A percentile compares a stretch with the other conserved stretches of the same genome.
These are phyloP conservation scores for Boletus semigastroideus DNA, from an alignment of 1,284 basidiomycete genomes.

Conservation along the genomic window DNA sequence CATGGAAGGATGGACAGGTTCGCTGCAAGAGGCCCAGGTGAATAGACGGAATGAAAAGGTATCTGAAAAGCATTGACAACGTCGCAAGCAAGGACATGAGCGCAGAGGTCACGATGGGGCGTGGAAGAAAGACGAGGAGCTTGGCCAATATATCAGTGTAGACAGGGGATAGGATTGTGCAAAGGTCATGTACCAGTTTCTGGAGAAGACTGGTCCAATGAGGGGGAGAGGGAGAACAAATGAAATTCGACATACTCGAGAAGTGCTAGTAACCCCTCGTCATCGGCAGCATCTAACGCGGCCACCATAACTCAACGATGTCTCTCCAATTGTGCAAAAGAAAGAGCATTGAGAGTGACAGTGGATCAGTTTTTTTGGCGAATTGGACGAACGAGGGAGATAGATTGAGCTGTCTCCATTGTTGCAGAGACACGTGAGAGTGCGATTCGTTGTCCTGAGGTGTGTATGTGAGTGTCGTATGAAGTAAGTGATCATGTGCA, in stretches of 20 bases:
- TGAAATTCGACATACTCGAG: slow-evolving; percentile 64
- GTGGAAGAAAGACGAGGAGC: slow-evolving; percentile 58
- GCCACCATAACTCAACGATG: slow-evolving; percentile 62
- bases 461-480: neutral
- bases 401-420: slow-evolving; percentile 81
- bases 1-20: slow-evolving; percentile 56
- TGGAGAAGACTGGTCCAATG: slow-evolving; percentile 53
- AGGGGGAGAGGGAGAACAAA: slow-evolving; percentile 10
- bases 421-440: slow-evolving; percentile 65
- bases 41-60: slow-evolving; percentile 61
- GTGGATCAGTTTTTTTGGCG: slow-evolving; percentile 54
- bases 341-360: slow-evolving; percentile 78
- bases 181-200: slow-evolving; percentile 73
- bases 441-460: slow-evolving; percentile 69
- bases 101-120: slow-evolving; percentile 55
- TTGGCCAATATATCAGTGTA: slow-evolving; percentile 54
- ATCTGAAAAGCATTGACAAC: slow-evolving; percentile 65
- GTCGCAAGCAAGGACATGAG: slow-evolving; percentile 66
- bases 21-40: slow-evolving; percentile 48
- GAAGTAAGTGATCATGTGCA: neutral
- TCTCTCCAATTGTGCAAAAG: slow-evolving; percentile 78
- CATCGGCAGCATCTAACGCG: slow-evolving; percentile 56
- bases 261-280: slow-evolving; percentile 66
- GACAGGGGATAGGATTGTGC: slow-evolving; percentile 61
- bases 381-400: slow-evolving; percentile 75